Evolutionary conservation across 208 protist genomes (phyloP), one percentile per base, ranked within the genome.

Genomic region (Leishmania aethiopica): DNA sequence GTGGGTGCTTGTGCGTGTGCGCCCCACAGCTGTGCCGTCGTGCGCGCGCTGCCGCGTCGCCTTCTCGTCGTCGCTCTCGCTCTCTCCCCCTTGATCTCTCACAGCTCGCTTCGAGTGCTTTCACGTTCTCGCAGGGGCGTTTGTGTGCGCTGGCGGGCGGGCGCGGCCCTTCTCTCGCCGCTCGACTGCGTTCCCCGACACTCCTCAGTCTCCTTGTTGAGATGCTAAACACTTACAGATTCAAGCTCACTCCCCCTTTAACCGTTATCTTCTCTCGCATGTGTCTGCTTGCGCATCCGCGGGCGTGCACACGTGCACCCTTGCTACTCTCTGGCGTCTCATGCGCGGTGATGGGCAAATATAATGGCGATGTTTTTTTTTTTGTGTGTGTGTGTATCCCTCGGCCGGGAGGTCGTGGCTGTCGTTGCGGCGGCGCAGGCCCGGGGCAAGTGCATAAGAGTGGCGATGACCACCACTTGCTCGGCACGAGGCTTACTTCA

Each of bases 1-100:
- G 51, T 76, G 72, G 28, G 28, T 55, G 71, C 45, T 47, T 57
- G 22, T 60, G 51, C 45, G 73, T 62, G 73, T 77, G 13, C 70
- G 45, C 15, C 28, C 25, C 45, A 17, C 70, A 3, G 7, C 25
- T 17, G 25, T 37, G 70, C 45, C 45, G 8, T 35, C 70, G 47
- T 15, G 45, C 70, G 7, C 42, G 22, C 42, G 25, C 22, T 74
- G 11, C 10, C 45, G 42, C 70, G n/a, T 17, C 47, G 22, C 28
- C 32, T 13, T 13, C 19, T 17, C 28, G 6, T 47, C 22, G 6
- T 13, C 15, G 3, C 22, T 35, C 10, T 17, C 22, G 40, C 70
- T 51, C n/a, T 51, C 37, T 72, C 22, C 13, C 17, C 17, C 40
- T 47, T 19, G 15, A 19, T 47, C 15, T 5, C 37, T 69, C 22